phyloP scores from a whole-genome alignment of 371 early-diverging fungal species.

The Zopfochytrium polystomum region DNA sequence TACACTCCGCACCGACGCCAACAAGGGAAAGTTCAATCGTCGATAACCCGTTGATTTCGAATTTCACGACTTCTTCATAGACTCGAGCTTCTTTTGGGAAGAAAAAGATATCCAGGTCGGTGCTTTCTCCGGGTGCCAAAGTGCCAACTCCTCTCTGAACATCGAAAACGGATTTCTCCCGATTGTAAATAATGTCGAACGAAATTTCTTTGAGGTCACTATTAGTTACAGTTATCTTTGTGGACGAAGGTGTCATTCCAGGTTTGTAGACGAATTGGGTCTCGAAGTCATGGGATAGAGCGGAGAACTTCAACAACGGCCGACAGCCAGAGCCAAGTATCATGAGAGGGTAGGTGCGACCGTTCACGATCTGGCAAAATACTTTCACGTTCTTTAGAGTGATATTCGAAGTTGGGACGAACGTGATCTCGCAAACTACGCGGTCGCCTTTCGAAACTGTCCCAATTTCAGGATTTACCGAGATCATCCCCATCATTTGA shows the following conservation, averaged over 20 bases:
- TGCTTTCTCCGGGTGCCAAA: slow-evolving; percentile 42
- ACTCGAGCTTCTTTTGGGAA: slow-evolving; percentile 39
- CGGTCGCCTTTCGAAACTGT: slow-evolving; percentile 48
- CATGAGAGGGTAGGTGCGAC: slow-evolving; percentile 36
- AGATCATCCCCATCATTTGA: slow-evolving; percentile 24
- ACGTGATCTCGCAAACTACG: slow-evolving; percentile 42
- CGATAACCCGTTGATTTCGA: slow-evolving; percentile 51
- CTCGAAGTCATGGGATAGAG: slow-evolving; percentile 46
- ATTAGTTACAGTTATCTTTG: slow-evolving; percentile 45
- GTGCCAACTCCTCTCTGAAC: slow-evolving; percentile 29
- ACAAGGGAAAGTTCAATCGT: slow-evolving; percentile 37
- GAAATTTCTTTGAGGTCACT: slow-evolving; percentile 46
- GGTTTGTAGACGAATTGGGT: slow-evolving; percentile 41
- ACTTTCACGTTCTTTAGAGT: slow-evolving; percentile 37
- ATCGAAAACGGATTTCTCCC: slow-evolving; percentile 33
- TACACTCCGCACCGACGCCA: slow-evolving; percentile 46
- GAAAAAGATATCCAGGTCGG: slow-evolving; percentile 37
- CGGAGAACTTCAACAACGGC: slow-evolving; percentile 42
- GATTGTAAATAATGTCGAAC: slow-evolving; percentile 34
- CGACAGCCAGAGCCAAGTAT: slow-evolving; percentile 38
- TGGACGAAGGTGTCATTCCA: slow-evolving; percentile 34
- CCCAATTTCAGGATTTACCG: slow-evolving; percentile 48
- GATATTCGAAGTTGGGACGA: slow-evolving; percentile 31
- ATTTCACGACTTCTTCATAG: slow-evolving; percentile 39
- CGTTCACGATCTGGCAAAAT: slow-evolving; percentile 50